Evolutionary conservation across 2,329 filamentous ascomycete species (phyloP).

Genomic region (Aspergillus novoparasiticus): DNA sequence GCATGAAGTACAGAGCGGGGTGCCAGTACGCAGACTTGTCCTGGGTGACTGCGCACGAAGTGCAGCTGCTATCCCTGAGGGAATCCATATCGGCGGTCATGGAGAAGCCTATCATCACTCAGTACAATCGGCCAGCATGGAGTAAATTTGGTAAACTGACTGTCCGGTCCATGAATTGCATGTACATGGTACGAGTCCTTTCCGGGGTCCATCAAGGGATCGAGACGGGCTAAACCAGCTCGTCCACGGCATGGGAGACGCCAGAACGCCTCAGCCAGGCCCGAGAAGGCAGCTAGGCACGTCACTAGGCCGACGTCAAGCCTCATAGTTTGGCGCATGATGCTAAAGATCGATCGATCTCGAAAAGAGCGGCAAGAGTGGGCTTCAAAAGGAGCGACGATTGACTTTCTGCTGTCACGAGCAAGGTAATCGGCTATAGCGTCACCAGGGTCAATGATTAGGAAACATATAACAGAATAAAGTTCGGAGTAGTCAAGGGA

Average conservation of each 20-base stretch:
- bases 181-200: slow-evolving; percentile 68
- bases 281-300: slow-evolving; percentile 32
- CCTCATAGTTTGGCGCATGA: slow-evolving; percentile 21
- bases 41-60: slow-evolving; percentile 75
- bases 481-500: slow-evolving; percentile 1
- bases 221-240: slow-evolving; percentile 70
- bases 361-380: slow-evolving; percentile 18
- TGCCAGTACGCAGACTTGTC: slow-evolving; percentile 91
- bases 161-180: slow-evolving; percentile 72
- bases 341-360: slow-evolving; percentile 8
- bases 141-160: slow-evolving; percentile 56
- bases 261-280: slow-evolving; percentile 71
- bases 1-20: slow-evolving; percentile 75
- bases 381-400: slow-evolving; percentile 18
- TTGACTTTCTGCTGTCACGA: slow-evolving; percentile 12
- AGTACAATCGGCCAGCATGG: slow-evolving; percentile 12
- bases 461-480: slow-evolving; percentile 10
- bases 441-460: slow-evolving; percentile 18
- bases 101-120: slow-evolving; percentile 61
- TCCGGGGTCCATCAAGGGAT: slow-evolving; percentile 72
- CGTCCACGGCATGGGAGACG: slow-evolving; percentile 80
- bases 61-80: slow-evolving; percentile 68
- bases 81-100: slow-evolving; percentile 58
- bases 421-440: slow-evolving; percentile 18
- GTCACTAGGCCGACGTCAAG: slow-evolving; percentile 26